Evolutionary conservation across 164 flowering plant species (phyloP).

Genomic region (Magnolia sinica): DNA sequence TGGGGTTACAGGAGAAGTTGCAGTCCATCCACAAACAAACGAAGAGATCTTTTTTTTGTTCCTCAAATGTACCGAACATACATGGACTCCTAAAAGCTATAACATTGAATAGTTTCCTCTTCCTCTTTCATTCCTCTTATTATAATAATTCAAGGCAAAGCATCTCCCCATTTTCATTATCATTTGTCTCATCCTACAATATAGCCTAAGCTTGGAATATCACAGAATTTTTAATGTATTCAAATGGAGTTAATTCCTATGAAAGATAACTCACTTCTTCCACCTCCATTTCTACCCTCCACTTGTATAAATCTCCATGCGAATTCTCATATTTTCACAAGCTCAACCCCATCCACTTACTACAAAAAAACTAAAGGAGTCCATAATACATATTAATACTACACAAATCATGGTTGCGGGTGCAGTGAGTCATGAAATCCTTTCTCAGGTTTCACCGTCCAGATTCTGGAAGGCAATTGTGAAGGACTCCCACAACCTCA

Average conservation of each 20-base stretch:
- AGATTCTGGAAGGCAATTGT: constrained; percentile 2
- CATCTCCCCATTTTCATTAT: not conserved
- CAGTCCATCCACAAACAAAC: too few species aligned
- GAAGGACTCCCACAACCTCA: constrained; percentile 5
- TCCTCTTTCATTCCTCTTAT: not conserved
- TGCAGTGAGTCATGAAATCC: not conserved
- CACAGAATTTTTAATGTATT: not conserved
- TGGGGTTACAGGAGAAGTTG: too few species aligned
- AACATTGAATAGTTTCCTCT: not conserved
- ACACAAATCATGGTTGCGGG: not conserved
- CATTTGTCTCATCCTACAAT: not conserved
- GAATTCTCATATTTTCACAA: not conserved
- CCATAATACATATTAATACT: not conserved
- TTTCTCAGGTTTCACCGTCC: not conserved
- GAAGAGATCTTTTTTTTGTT: too few species aligned
- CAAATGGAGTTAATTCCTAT: not conserved
- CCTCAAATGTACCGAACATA: not conserved
- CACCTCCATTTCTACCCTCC: not conserved
- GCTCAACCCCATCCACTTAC: not conserved
- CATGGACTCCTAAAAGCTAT: not conserved
- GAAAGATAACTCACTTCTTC: not conserved
- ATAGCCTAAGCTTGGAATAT: not conserved
- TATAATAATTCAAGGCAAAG: not conserved
- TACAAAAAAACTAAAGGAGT: too few species aligned
- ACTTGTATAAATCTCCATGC: not conserved